Percentiles rank a stretch among this genome's conserved stretches.
phyloP scores from a whole-genome alignment of 257 asterid species.

The Gardenia jasminoides region DNA sequence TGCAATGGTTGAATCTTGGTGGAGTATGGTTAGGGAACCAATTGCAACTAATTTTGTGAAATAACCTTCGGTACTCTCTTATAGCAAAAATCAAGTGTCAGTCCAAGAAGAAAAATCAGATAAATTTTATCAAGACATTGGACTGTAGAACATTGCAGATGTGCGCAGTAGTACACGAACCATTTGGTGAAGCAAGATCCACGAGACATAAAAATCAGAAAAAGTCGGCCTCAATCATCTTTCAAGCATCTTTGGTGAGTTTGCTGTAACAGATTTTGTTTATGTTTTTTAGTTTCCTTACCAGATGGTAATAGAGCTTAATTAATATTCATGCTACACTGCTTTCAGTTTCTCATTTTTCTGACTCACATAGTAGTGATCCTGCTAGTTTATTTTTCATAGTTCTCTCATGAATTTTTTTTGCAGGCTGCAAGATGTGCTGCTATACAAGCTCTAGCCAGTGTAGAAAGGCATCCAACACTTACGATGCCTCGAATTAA shows the following conservation, averaged over 20 bases:
- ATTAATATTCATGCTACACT: too few species aligned
- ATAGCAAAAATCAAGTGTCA: neutral
- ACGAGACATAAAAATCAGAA: neutral
- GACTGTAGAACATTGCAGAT: neutral
- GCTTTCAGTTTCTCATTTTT: too few species aligned
- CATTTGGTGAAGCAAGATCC: neutral
- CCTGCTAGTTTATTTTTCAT: neutral
- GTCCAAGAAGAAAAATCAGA: neutral
- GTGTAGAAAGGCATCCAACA: neutral
- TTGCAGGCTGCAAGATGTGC: slow-evolving; percentile 14
- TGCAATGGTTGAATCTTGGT: neutral
- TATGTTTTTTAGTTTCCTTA: neutral
- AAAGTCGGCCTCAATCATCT: neutral
- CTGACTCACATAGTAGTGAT: neutral
- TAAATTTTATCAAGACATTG: neutral
- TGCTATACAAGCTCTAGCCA: slow-evolving; percentile 8
- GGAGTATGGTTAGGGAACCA: neutral
- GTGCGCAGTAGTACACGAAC: neutral
- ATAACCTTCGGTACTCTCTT: neutral
- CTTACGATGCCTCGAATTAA: neutral
- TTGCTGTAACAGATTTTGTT: too few species aligned
- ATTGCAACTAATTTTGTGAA: neutral
- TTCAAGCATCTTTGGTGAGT: slow-evolving; percentile 2
- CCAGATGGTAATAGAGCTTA: neutral
- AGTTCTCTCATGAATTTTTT: neutral